Conservation (phyloP, 805 yeast species). For the Cyberlindnera mississippiensis region DNA sequence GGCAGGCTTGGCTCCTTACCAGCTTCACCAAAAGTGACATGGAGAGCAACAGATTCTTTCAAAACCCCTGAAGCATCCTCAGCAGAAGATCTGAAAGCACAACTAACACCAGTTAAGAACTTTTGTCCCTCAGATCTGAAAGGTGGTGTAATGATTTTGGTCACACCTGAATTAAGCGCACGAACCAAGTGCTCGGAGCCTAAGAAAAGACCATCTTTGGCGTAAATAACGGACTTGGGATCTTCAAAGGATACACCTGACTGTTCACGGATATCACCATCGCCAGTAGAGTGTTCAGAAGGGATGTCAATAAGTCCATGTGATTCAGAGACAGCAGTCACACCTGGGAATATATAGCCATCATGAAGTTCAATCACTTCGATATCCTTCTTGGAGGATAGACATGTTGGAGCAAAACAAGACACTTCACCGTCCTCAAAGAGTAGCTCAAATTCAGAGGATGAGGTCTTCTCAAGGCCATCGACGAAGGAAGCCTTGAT, state of each 20-base stretch:
- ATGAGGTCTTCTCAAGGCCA: not conserved
- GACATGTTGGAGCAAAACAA: slow-evolving; percentile 8
- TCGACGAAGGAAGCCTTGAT: slow-evolving; percentile 3
- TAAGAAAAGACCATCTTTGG: slow-evolving; percentile 9
- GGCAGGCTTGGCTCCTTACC: slow-evolving; percentile 5
- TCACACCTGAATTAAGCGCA: slow-evolving; percentile 8
- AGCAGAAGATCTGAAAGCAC: slow-evolving; percentile 3
- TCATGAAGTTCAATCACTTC: not conserved
- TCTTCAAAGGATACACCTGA: not conserved
- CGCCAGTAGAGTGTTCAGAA: slow-evolving; percentile 10
- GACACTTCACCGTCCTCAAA: slow-evolving; percentile 4
- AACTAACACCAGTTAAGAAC: slow-evolving; percentile 7
- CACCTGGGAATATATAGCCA: slow-evolving; percentile 6
- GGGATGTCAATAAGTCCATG: slow-evolving; percentile 8
- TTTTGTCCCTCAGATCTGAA: slow-evolving; percentile 9
- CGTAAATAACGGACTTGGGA: slow-evolving; percentile 1
- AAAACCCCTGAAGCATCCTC: not conserved
- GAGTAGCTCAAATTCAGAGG: slow-evolving; percentile 1
- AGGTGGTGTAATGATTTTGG: slow-evolving; percentile 7
- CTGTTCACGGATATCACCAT: slow-evolving; percentile 6
- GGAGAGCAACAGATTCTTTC: slow-evolving; percentile 6
- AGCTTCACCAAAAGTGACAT: slow-evolving; percentile 9
- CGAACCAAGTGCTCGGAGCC: slow-evolving; percentile 6
- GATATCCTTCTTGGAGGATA: not conserved
- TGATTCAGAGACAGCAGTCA: slow-evolving; percentile 2